Conservation (phyloP, 345 rosid species). For the Triadica sebifera region DNA sequence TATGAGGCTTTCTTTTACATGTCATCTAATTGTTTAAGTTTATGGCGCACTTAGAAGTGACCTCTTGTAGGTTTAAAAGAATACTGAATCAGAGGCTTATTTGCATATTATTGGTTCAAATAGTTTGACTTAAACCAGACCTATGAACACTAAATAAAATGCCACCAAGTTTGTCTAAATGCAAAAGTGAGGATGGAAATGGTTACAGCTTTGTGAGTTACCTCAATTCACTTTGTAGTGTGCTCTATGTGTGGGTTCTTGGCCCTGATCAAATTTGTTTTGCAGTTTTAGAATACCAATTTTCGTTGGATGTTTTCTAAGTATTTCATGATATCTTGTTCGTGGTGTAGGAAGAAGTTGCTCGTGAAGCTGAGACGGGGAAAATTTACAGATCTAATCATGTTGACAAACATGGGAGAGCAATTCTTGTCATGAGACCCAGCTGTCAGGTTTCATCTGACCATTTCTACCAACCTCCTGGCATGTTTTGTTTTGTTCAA, state of each 20-base stretch:
- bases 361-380: slow-evolving; percentile 91
- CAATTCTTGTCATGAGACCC: slow-evolving; percentile 91
- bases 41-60: not conserved
- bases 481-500: not conserved
- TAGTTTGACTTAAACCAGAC: not conserved
- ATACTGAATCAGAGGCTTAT: not conserved
- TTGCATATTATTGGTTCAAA: not conserved
- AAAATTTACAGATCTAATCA: slow-evolving; percentile 75
- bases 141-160: not conserved
- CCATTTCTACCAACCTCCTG: slow-evolving; percentile 5
- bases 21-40: no score
- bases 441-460: slow-evolving; percentile 63
- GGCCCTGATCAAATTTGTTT: slow-evolving; percentile 4
- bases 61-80: not conserved
- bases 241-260: not conserved
- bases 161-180: not conserved
- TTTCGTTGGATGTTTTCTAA: not conserved
- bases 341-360: slow-evolving; percentile 68
- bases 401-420: slow-evolving; percentile 70
- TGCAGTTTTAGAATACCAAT: not conserved
- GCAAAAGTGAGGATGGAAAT: not conserved
- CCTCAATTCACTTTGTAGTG: not conserved
- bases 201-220: not conserved
- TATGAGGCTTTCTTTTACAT: no score
- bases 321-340: not conserved